Evolutionary conservation across 805 yeast genomes (phyloP).

Genomic region (Naumovozyma castellii): DNA sequence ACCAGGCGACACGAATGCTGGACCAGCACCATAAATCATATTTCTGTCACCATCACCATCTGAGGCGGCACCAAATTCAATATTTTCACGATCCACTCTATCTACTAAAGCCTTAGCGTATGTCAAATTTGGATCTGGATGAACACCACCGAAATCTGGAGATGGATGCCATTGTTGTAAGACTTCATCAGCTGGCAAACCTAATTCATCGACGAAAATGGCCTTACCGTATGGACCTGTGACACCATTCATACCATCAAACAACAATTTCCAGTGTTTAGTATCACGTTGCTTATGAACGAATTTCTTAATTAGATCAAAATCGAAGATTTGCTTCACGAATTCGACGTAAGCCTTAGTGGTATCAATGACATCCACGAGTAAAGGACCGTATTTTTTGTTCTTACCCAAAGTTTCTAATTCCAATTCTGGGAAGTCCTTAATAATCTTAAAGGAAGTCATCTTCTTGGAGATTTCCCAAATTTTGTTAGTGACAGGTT

Average conservation of each 20-base stretch:
- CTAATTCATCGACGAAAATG: slow-evolving; percentile 77
- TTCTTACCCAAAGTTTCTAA: slow-evolving; percentile 45
- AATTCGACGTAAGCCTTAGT: slow-evolving; percentile 67
- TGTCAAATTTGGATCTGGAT: slow-evolving; percentile 96
- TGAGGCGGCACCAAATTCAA: slow-evolving; percentile 97
- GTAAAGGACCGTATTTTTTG: slow-evolving; percentile 46
- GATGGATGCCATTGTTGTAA: slow-evolving; percentile 72
- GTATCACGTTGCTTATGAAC: slow-evolving; percentile 38
- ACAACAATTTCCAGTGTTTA: slow-evolving; percentile 61
- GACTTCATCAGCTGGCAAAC: slow-evolving; percentile 50
- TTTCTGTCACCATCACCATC: slow-evolving; percentile 99
- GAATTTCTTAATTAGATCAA: slow-evolving; percentile 67
- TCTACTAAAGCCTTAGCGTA: slow-evolving; percentile 84
- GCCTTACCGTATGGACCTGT: slow-evolving; percentile 93
- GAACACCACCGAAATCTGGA: slow-evolving; percentile 96
- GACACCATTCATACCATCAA: slow-evolving; percentile 90
- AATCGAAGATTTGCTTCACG: slow-evolving; percentile 82
- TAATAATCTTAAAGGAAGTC: slow-evolving; percentile 48
- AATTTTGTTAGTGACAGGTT: slow-evolving; percentile 81
- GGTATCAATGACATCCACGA: slow-evolving; percentile 76
- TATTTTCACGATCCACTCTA: slow-evolving; percentile 66
- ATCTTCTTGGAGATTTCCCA: slow-evolving; percentile 58
- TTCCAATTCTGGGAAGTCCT: slow-evolving; percentile 55
- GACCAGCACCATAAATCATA: slow-evolving; percentile 91
- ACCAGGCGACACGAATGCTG: slow-evolving; percentile 95